Conservation (phyloP, 257 asterid species). For the Nicotiana obtusifolia region DNA sequence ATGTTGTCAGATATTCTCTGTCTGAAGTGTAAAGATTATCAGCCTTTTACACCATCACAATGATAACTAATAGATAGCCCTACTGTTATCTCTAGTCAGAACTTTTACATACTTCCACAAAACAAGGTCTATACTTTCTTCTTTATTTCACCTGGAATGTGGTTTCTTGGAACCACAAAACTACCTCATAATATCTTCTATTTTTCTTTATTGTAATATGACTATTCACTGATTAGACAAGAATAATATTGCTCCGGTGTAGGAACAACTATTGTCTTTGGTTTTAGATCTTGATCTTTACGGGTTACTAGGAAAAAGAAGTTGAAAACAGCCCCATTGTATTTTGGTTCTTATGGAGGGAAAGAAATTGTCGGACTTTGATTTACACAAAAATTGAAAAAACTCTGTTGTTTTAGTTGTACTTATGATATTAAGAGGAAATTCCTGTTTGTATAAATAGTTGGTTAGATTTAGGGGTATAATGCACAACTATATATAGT, state of each 20-base stretch:
- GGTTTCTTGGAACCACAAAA: not conserved
- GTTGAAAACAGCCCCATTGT: not conserved
- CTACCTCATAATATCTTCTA: not conserved
- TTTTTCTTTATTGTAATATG: not conserved
- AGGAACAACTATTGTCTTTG: not conserved
- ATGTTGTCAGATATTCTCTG: not conserved
- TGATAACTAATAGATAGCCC: not conserved
- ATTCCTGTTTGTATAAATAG: not conserved
- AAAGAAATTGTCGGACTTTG: not conserved
- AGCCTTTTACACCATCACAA: not conserved
- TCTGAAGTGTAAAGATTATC: not conserved
- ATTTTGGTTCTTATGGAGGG: not conserved
- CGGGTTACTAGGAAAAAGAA: not conserved
- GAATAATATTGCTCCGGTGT: not conserved
- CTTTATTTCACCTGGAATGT: not conserved
- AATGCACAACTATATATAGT: not conserved
- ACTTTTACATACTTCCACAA: not conserved
- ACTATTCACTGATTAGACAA: not conserved
- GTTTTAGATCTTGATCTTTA: not conserved
- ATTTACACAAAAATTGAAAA: not conserved
- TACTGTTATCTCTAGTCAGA: not conserved
- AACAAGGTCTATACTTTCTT: not conserved
- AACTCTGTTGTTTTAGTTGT: not conserved
- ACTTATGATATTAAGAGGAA: not conserved
- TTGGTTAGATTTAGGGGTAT: not conserved